A percentile compares a stretch with the other conserved stretches of the same genome.
phyloP scores from a whole-genome alignment of 192 early-diverging fungal species.

The Haplosporangium gracile region DNA sequence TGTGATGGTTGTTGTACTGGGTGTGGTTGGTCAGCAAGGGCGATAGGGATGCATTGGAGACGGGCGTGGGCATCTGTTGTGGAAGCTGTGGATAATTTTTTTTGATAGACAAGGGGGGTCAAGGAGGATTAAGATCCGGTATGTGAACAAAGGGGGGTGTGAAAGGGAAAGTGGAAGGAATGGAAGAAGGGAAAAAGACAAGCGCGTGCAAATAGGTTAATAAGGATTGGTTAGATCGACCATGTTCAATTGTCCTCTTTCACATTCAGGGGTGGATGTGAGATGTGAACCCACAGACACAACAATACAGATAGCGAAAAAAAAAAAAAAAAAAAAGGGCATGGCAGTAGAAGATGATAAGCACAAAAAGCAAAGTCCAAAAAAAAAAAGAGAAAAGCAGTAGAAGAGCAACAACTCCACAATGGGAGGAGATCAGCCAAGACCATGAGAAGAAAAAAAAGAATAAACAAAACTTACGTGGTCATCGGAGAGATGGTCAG shows the following conservation, averaged over 20 bases:
- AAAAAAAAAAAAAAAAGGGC: neutral
- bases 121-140: neutral
- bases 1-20: neutral
- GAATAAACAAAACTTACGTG: neutral
- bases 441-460: neutral
- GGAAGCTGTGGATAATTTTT: neutral
- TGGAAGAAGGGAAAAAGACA: neutral
- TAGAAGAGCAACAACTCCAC: too few relatives aligned
- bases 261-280: neutral
- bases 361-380: neutral
- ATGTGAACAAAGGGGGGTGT: neutral
- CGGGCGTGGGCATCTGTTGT: conserved; percentile 30
- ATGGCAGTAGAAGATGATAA: neutral
- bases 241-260: neutral
- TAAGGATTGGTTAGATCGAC: neutral
- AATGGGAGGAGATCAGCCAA: too few relatives aligned
- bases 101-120: neutral
- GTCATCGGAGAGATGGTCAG: conserved; percentile 22
- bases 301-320: neutral
- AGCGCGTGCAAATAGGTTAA: conserved; percentile 12
- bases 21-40: conserved; percentile 17
- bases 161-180: neutral
- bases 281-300: neutral
- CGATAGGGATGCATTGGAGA: conserved; percentile 32
- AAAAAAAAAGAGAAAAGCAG: neutral